Conservation (phyloP, 1,139 yeast species). For the Kurtzmaniella quercitrusa region DNA sequence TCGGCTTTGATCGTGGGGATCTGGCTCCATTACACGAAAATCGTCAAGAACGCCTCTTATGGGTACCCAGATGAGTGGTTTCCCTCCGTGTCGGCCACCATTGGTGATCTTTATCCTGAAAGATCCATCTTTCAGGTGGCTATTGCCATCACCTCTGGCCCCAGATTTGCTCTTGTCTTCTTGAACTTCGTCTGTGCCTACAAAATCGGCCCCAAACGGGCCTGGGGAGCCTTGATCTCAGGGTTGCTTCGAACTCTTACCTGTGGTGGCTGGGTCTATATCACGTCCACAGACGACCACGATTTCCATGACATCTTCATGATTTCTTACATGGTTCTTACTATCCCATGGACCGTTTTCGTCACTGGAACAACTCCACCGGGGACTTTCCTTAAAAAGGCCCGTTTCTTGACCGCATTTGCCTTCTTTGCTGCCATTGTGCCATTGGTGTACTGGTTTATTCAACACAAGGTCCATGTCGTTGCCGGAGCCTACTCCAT, state of each 20-base stretch:
- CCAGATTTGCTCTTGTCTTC: constrained; percentile 71
- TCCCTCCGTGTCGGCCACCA: constrained; percentile 94
- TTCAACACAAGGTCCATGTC: constrained; percentile 86
- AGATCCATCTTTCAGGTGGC: constrained; percentile 85
- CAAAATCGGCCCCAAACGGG: constrained; percentile 21
- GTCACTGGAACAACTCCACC: constrained; percentile 53
- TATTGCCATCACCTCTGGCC: constrained; percentile 78
- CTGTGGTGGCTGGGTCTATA: constrained; percentile 98
- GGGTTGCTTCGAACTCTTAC: constrained; percentile 84
- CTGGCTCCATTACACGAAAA: constrained; percentile 74
- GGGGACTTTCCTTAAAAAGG: constrained; percentile 42
- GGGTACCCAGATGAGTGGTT: constrained; percentile 99
- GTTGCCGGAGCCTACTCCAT: constrained; percentile 92
- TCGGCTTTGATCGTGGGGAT: constrained; percentile 73
- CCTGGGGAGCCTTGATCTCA: constrained; percentile 42
- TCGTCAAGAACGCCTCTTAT: constrained; percentile 77
- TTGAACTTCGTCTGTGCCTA: constrained; percentile 50
- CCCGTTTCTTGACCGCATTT: constrained; percentile 51
- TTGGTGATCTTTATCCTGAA: constrained; percentile 96
- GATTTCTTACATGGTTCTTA: constrained; percentile 83
- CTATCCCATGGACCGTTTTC: constrained; percentile 85
- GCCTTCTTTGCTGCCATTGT: constrained; percentile 67
- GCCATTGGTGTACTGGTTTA: constrained; percentile 84
- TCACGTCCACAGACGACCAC: constrained; percentile 95
- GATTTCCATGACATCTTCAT: constrained; percentile 94